These are phyloP conservation scores for Barnettozyma siamensis DNA, from an alignment of 805 yeast genomes.

Conservation along the genomic window DNA sequence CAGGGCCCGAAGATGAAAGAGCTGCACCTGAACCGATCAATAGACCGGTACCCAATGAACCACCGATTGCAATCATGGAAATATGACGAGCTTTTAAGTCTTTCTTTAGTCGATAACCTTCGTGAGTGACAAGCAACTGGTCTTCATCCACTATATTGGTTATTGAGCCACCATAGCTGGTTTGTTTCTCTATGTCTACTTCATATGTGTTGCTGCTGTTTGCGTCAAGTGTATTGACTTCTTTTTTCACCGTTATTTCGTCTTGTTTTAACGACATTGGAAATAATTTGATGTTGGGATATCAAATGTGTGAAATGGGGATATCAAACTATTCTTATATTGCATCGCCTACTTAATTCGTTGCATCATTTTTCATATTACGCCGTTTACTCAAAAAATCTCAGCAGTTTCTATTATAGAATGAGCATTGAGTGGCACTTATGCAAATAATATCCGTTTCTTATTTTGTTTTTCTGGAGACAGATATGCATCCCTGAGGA, in stretches of 20 bases:
- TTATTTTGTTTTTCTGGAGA: too few species aligned
- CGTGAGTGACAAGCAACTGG: conserved; percentile 15
- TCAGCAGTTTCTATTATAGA: too few species aligned
- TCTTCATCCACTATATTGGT: neutral
- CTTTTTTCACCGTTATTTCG: neutral
- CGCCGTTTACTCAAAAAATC: too few species aligned
- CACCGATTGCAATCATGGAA: conserved; percentile 66
- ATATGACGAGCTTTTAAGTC: conserved; percentile 51
- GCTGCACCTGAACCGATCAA: conserved; percentile 62
- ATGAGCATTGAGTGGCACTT: too few species aligned
- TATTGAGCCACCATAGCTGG: neutral
- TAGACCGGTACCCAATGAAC: conserved; percentile 67
- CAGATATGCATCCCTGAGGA: too few species aligned
- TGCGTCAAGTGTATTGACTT: neutral
- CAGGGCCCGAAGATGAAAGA: conserved; percentile 54
- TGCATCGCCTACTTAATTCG: too few species aligned
- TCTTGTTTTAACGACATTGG: neutral
- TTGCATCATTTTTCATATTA: too few species aligned
- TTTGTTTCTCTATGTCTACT: neutral
- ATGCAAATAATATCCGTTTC: too few species aligned
- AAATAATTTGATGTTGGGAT: too few species aligned
- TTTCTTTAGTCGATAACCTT: conserved; percentile 21
- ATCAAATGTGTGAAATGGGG: too few species aligned
- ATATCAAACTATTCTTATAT: too few species aligned
- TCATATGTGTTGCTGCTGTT: neutral